A percentile compares a stretch with the other conserved stretches of the same genome.
phyloP scores from a whole-genome alignment of 2,329 filamentous ascomycete species.

The Neoarthrinium moseri region DNA sequence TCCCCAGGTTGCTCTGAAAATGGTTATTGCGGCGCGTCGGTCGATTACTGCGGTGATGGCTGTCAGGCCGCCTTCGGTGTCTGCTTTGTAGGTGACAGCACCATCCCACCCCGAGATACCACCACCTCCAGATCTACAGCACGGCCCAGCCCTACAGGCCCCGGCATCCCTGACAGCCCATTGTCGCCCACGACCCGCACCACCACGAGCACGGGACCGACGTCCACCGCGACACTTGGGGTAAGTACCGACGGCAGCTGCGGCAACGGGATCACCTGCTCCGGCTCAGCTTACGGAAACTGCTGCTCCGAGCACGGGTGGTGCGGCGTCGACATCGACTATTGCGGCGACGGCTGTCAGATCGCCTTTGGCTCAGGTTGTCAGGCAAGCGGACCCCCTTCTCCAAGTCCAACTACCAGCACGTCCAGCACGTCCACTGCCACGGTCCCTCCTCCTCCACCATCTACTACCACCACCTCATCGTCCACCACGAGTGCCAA shows the following conservation, averaged over 20 bases:
- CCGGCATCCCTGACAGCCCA: slow-evolving; percentile 25
- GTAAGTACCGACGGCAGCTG: slow-evolving; percentile 26
- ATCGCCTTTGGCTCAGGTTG: slow-evolving; percentile 26
- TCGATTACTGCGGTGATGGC: slow-evolving; percentile 36
- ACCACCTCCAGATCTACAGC: no score
- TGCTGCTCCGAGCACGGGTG: slow-evolving; percentile 31
- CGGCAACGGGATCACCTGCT: slow-evolving; percentile 24
- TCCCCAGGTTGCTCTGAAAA: slow-evolving; percentile 30
- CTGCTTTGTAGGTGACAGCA: no score
- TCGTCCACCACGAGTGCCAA: slow-evolving; percentile 9
- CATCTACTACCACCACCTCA: slow-evolving; percentile 13
- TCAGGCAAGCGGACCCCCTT: slow-evolving; percentile 9
- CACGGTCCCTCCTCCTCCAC: no score
- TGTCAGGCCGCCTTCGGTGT: slow-evolving; percentile 37
- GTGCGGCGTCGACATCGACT: slow-evolving; percentile 37
- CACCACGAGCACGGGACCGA: slow-evolving; percentile 12
- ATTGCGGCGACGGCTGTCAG: slow-evolving; percentile 39
- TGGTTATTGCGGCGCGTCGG: slow-evolving; percentile 36
- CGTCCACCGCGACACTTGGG: slow-evolving; percentile 18
- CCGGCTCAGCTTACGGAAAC: slow-evolving; percentile 26
- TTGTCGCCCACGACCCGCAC: slow-evolving; percentile 9
- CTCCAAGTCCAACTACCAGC: slow-evolving; percentile 11
- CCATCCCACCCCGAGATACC: no score
- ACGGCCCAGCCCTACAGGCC: no score
- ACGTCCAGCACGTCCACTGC: slow-evolving; percentile 10